Evolutionary conservation across 129 eudicot genomes (phyloP), one percentile per base, ranked within the genome.

Genomic region (Helianthus annuus): DNA sequence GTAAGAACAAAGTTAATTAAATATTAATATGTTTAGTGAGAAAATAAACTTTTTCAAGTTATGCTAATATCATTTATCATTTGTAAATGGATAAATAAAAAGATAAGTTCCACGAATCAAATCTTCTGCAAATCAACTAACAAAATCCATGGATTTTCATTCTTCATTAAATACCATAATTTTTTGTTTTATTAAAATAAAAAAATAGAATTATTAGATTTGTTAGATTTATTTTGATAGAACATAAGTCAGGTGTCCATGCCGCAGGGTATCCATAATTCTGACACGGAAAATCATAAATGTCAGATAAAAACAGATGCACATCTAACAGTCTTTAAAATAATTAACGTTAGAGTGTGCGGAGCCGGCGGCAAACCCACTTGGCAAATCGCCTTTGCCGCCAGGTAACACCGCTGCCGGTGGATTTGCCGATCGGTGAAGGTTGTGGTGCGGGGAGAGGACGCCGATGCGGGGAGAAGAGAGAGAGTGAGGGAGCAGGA

Each of bases 231-330:
- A 27, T 63, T 49, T 62, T 7, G 1, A 36, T 36, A 74, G 29
- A 64, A 49, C 14, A 60, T 34, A 62, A 46, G n/a, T 60, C 49
- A 10, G 61, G 70, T 62, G 54, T 73, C 62, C 71, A 74, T 74
- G 61, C 77, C 49, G 14, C 32, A 34, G 61, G 48, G 57, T 17
- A 14, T 48, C 42, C 59, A n/a, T 46, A 48, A 49, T 48, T 32
- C 77, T 73, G 77, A 73, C 77, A 73, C 13, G 29, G 52, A 62
- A 73, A 6, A 46, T 73, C 69, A 61, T 3, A 34, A 61, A 15
- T 73, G 70, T 73, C 77, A 73, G 70, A 73, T 48, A 6, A 32
- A 72, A 73, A 12, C 57, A 48, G 4, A 4, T 6, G 14, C 0
- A 54, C n/a, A 24, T 10, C 36, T 1, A 69, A 0, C 4, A 32